Evolutionary conservation across 1,284 basidiomycete genomes (phyloP), one percentile per base, ranked within the genome.

Genomic region (Takashimella tepidaria): DNA sequence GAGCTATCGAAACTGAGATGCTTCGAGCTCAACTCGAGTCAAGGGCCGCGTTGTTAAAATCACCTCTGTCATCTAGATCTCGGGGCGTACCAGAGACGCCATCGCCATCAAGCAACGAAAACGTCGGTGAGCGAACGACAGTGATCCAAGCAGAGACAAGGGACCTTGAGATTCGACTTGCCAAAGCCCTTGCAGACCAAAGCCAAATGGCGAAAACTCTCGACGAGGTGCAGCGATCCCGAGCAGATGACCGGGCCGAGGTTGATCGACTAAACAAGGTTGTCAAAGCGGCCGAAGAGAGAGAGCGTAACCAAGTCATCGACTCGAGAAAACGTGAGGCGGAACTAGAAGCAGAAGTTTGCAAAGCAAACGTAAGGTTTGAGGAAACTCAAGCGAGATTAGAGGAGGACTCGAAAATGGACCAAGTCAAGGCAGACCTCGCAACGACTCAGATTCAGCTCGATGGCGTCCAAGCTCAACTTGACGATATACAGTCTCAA

Each of bases 161-260:
- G 26, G 68, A 70, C 52, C 47, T 68, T 25, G 67, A 69, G 54
- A 70, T 70, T 31, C 45, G 67, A 22, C 55, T 69, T 4, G 58
- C 61, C 19, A 68, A 68, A 51, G 60, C 66, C 16, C 13, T 60
- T 47, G 45, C 57, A 5, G 68, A 70, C 24, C 48, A 55, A 10
- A 50, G 54, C 20, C 49, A 27, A 3, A 50, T 65, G 42, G 16
- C 45, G 2, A 47, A 46, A 13, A 16, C 31, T 8, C 16, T 37
- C 16, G 31, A 37, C 31, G 31, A 37, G 8, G 31, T 8, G 16
- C 31, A 37, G 16, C 31, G 31, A 16, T 8, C 31, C 8, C 31
- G 31, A 8, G 31, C 8, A 16, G 31, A 8, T 37, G 31, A 37
- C 31, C 8, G 31, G 31, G 31, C 31, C 10, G 31, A 37, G 31